Base-by-base conservation (phyloP, 2,329 filamentous ascomycete genomes). In the Orbilia blumenaviensis region DNA sequence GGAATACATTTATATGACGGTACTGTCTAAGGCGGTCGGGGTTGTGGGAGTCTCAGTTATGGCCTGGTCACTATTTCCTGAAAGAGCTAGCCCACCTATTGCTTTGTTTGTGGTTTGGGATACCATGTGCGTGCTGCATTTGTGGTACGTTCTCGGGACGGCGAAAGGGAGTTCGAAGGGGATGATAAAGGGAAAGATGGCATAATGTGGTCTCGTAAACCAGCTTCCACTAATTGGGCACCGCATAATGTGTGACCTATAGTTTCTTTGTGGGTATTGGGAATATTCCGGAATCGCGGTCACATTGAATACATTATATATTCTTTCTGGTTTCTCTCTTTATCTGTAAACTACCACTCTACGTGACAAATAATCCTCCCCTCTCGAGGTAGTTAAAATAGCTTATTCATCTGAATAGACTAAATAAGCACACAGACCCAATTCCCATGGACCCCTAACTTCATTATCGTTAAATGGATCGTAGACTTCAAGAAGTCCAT, bases 21-120 rank as follows among this genome's bases (percentile, higher is more conserved):
- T 69, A 7, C 36, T 76, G 41, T 69, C 72, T 8, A 76, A 76
- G 32, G 58, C 72, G 3, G 46, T 76, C 2, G 72, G 72, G 3
- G 50, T 76, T 4, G 64, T 76, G 12, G 48, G 58, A 18, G 72
- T 76, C 9, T 64, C 36, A 2, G 16, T 29, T n/a, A 60, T 69
- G 64, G 58, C 48, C 12, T 76, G 72, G 72, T 50, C 38, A 10
- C 2, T 69, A n/a, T 76, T 69, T n/a, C 72, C 72, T 10, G 72
- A 76, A 32, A 48, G 72, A 25, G 58, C 72, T 32, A 76, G 72
- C 18, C 72, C 72, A 9, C 72, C 72, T 12, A 76, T 69, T 36
- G 72, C 72, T 9, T 38, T 76, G 18, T 76, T 76, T 64, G 72
- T 76, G 9, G 58, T 76, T 10, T 76, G 72, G 72, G 72, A 76